Evolutionary conservation across 2,329 filamentous ascomycete genomes (phyloP).

Genomic region (Trichophyton benhamiae): DNA sequence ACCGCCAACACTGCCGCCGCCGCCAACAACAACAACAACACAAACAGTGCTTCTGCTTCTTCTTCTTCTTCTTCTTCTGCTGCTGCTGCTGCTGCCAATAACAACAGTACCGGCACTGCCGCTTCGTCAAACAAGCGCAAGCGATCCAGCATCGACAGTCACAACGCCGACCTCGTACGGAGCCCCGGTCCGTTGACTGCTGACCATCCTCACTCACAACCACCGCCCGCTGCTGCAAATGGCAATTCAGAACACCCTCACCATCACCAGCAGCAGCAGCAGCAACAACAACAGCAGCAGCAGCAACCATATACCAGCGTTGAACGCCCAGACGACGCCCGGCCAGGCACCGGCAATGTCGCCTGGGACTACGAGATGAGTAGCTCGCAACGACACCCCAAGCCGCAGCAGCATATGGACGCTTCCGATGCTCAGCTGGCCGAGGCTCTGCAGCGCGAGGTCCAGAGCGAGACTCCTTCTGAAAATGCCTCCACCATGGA

Average conservation of each 20-base stretch:
- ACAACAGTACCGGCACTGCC: background rate
- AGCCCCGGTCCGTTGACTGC: constrained; percentile 30
- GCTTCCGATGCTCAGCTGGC: constrained; percentile 40
- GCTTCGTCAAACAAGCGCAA: constrained; percentile 42
- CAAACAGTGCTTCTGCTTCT: background rate
- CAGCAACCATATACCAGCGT: background rate
- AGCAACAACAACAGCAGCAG: background rate
- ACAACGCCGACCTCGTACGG: constrained; percentile 24
- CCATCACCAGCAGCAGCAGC: background rate
- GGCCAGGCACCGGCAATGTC: constrained; percentile 19
- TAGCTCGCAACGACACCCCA: constrained; percentile 32
- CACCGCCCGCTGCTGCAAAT: constrained; percentile 15
- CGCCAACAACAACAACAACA: background rate
- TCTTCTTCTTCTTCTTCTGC: background rate
- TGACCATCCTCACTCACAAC: constrained; percentile 17
- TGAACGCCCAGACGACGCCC: constrained; percentile 19
- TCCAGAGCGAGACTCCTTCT: constrained; percentile 24
- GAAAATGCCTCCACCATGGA: constrained; percentile 2
- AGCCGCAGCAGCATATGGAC: constrained; percentile 27
- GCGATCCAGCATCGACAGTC: constrained; percentile 52
- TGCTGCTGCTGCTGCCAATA: no score
- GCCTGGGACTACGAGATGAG: constrained; percentile 27
- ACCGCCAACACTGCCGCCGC: background rate
- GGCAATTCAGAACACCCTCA: background rate
- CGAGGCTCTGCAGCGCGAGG: constrained; percentile 41